Base-by-base conservation (phyloP, 1,284 basidiomycete genomes). In the Kalmanozyma brasiliensis region DNA sequence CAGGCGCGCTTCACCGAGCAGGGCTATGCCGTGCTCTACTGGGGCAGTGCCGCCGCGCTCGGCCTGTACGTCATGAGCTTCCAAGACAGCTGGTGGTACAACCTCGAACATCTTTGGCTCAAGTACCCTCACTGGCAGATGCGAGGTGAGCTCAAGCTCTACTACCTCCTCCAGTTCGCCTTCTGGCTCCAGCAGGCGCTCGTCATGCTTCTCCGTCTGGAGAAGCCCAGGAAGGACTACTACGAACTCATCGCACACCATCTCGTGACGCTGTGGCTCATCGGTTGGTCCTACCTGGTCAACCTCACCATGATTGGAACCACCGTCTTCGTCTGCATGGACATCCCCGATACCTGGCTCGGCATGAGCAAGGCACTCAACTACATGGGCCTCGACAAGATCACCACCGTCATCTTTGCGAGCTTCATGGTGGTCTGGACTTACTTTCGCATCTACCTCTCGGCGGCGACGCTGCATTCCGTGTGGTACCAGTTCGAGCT, bases 111-210 rank as follows among this genome's bases (percentile, higher is more conserved):
- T 49, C 77, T 82, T 16, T 82, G 81, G 73, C 60, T 74, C 49
- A 72, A 77, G 56, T 78, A 82, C 49, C 71, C 74, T 13, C 70
- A 77, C 68, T 83, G 82, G 89, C 87, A 91, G 59, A 93, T 98
- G 91, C 88, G 87, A 34, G 88, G 89, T 2, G 87, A 89, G 65
- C 85, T 98, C 69, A 98, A 98, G 84, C 83, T 87, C 32, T 98
- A 97, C 85, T 98, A 98, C 82, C 88, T 98, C 53, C 87, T 84
- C 2, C 84, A 84, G 53, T 79, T 88, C 43, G 86, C 93, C 2
- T 97, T 97, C 82, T 98, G 95, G 95, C 87, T 89, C 49, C 94
- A 98, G 80, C 94, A 98, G 82, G 87, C 95, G 58, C 84, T 98
- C 30, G 90, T 98, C 13, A 87, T 98, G 33, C 85, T 91, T 1